Conservation (phyloP, 2,329 filamentous ascomycete genomes). For the Coniella lustricola region DNA sequence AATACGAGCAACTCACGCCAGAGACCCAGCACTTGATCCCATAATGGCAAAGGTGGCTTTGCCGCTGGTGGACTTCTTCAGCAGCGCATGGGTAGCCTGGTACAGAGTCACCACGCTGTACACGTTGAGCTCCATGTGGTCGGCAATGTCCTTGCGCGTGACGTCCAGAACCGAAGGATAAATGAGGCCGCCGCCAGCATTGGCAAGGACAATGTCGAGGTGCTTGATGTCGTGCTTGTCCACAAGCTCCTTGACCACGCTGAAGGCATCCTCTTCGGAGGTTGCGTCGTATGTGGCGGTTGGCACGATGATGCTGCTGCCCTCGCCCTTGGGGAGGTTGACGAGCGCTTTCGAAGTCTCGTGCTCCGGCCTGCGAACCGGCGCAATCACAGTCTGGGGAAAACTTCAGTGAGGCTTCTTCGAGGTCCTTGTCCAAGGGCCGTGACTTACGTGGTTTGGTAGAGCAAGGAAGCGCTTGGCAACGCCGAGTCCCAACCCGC, state of each 20-base stretch:
- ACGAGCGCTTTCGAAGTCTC: background rate
- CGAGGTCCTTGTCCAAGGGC: background rate
- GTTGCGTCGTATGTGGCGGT: slow-evolving; percentile 33
- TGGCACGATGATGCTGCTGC: slow-evolving; percentile 30
- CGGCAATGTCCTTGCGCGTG: slow-evolving; percentile 29
- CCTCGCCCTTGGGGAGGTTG: slow-evolving; percentile 4
- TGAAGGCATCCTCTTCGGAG: slow-evolving; percentile 26
- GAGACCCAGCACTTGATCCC: slow-evolving; percentile 24
- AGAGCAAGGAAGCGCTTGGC: slow-evolving; percentile 14
- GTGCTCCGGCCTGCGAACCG: slow-evolving; percentile 5
- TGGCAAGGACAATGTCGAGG: slow-evolving; percentile 45
- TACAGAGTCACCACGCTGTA: slow-evolving; percentile 35
- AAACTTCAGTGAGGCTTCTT: background rate
- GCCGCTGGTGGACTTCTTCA: slow-evolving; percentile 24
- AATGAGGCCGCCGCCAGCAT: slow-evolving; percentile 36
- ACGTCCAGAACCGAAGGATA: slow-evolving; percentile 27
- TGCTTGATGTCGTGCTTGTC: slow-evolving; percentile 28
- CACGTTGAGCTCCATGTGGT: slow-evolving; percentile 37
- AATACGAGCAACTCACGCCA: slow-evolving; percentile 13
- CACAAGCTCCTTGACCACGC: slow-evolving; percentile 26
- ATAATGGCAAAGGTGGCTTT: slow-evolving; percentile 27
- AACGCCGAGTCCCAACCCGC: slow-evolving; percentile 23
- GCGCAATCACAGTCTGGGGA: slow-evolving; percentile 9
- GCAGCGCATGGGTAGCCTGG: slow-evolving; percentile 34
- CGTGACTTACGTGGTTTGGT: background rate